Conservation (phyloP, 179 eudicot genomes). For the Dionaea muscipula region DNA sequence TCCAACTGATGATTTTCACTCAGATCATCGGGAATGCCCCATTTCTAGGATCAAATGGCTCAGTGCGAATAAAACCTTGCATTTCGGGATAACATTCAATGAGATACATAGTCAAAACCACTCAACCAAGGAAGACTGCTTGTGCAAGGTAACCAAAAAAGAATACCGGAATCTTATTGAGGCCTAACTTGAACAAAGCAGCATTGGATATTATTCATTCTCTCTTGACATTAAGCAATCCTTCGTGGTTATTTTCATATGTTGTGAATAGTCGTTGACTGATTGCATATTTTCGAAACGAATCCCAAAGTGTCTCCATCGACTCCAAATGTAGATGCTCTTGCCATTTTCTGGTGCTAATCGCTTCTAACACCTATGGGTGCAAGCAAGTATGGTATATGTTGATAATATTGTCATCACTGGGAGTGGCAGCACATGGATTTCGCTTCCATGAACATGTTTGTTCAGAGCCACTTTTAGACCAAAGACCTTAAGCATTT, state of each 20-base stretch:
- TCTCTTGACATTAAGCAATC: constrained; percentile 54
- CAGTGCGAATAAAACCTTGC: constrained; percentile 75
- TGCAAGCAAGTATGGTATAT: background rate
- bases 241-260: constrained; percentile 68
- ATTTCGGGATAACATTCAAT: background rate
- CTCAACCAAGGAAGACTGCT: too few relatives aligned
- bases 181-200: constrained; percentile 67
- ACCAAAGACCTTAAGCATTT: too few relatives aligned
- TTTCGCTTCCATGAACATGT: background rate
- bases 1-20: constrained; percentile 16
- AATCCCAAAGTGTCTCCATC: constrained; percentile 89
- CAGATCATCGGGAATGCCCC: constrained; percentile 72
- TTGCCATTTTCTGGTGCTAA: constrained; percentile 71
- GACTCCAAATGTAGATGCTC: constrained; percentile 87
- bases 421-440: background rate
- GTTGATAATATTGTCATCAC: too few relatives aligned
- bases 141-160: too few relatives aligned
- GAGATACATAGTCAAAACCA: background rate
- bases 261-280: constrained; percentile 60
- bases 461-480: too few relatives aligned
- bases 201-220: constrained; percentile 53
- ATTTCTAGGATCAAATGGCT: constrained; percentile 57
- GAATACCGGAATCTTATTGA: constrained; percentile 66
- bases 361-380: constrained; percentile 69
- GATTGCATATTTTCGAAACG: constrained; percentile 80